Conservation (phyloP, 495 filamentous ascomycete genomes). For the Aspergillus incahuasiensis region DNA sequence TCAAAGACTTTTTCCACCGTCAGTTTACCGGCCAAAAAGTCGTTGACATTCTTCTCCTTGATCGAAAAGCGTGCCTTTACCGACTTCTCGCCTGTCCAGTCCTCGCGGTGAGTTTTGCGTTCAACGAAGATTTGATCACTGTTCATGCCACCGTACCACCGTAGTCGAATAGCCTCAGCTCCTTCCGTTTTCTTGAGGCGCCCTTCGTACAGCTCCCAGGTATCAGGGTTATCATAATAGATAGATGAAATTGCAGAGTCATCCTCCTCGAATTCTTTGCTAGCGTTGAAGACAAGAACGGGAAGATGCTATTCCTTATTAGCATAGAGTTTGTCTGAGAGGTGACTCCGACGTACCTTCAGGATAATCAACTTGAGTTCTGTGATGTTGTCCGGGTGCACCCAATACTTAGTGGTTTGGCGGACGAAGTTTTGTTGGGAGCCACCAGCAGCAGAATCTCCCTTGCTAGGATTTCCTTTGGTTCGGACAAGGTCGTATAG, state of each 20-base stretch:
- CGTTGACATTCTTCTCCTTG: constrained; percentile 97
- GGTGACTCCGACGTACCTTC: constrained; percentile 48
- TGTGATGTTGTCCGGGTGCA: constrained; percentile 97
- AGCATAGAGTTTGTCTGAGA: background rate
- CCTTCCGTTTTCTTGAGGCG: constrained; percentile 97
- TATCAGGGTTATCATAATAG: constrained; percentile 93
- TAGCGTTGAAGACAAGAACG: constrained; percentile 94
- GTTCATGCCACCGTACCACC: constrained; percentile 98
- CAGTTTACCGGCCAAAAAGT: constrained; percentile 74
- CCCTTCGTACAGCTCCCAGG: constrained; percentile 89
- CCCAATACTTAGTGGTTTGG: constrained; percentile 99
- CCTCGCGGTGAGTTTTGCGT: constrained; percentile 95
- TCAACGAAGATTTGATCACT: constrained; percentile 94
- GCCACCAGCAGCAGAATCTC: constrained; percentile 86
- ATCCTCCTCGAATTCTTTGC: constrained; percentile 86
- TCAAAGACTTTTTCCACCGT: constrained; percentile 83
- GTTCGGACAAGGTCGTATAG: constrained; percentile 94
- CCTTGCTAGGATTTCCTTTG: constrained; percentile 83
- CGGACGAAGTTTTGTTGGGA: constrained; percentile 93
- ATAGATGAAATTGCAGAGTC: constrained; percentile 97
- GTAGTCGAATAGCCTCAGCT: constrained; percentile 90
- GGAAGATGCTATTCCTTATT: constrained; percentile 65
- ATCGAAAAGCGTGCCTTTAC: constrained; percentile 93
- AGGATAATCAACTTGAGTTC: constrained; percentile 96
- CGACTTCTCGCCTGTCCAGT: constrained; percentile 98